Base-by-base conservation (phyloP, 2,329 filamentous ascomycete genomes). In the Ophiognomonia clavigignenti-juglandacearum region DNA sequence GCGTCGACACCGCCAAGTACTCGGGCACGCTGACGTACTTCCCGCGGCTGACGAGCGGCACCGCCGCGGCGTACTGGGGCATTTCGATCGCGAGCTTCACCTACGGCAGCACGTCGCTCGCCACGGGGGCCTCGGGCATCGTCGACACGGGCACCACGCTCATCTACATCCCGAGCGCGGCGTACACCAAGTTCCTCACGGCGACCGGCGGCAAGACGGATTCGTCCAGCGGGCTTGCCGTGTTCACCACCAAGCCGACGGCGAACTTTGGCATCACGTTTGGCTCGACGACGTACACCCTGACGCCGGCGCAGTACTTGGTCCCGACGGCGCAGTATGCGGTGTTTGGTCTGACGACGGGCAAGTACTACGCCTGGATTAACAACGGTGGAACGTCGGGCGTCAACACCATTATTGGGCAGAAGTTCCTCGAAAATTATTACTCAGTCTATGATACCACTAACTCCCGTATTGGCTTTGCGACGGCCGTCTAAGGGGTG, bases 361-460 rank as follows among this genome's bases (percentile, higher is more conserved):
- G 57, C 54, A 61, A 59, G 43, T 59, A 59, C 54, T 61, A 61
- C 34, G 51, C 59, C 23, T 60, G 57, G 58, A 60, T 61, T 39
- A 54, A 52, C 51, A 35, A 60, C 37, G 57, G 58, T 34, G 58
- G 58, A 19, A 54, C 43, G 44, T 54, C 53, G n/a, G 57, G 53
- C 36, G 54, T 60, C 32, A 58, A 58, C 43, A 57, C 53, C 16
- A 58, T 61, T 31, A 58, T 61, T 40, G 58, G 59, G 24, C 58
- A 60, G 35, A 61, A 61, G 56, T 61, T 61, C 52, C 48, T 61
- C 27, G 58, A 61, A 51, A 54, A 59, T 44, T 61, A 60, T 50
- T 61, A 61, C 48, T 56, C 59, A 23, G 59, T 60, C 26, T 60
- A 52, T 31, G 58, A 61, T 18, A 47, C 44, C 27, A 41, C 44